Evolutionary conservation across 495 filamentous ascomycete species (phyloP).

Genomic region (Neurospora terricola): DNA sequence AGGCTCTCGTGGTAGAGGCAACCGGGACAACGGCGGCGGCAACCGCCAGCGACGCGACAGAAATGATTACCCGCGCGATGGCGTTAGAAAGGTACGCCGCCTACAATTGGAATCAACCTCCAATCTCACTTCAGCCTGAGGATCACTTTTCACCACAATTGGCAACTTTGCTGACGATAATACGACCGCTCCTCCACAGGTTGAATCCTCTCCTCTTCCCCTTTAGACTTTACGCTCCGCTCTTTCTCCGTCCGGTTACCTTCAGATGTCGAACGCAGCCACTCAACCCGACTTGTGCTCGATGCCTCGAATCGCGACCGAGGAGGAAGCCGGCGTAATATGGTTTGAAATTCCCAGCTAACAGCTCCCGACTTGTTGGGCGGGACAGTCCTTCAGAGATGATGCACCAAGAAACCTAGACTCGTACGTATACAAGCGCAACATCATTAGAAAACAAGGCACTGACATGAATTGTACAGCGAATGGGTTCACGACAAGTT

Average conservation of each 20-base stretch:
- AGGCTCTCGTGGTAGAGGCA: constrained; percentile 7
- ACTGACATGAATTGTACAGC: constrained; percentile 32
- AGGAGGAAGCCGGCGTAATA: constrained; percentile 11
- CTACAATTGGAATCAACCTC: not conserved
- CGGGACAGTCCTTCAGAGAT: constrained; percentile 38
- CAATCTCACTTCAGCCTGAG: not conserved
- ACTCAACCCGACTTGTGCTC: constrained; percentile 18
- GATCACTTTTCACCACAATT: not conserved
- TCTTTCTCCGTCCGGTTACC: constrained; percentile 11
- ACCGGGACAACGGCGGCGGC: constrained; percentile 21
- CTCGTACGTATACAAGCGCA: constrained; percentile 30
- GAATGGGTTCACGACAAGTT: constrained; percentile 91
- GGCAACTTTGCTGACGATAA: not conserved
- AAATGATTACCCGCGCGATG: constrained; percentile 57
- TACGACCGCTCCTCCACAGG: constrained; percentile 10
- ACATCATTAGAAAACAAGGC: constrained; percentile 2
- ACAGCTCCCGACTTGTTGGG: constrained; percentile 19
- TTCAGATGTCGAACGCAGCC: constrained; percentile 20
- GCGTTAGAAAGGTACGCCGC: constrained; percentile 65
- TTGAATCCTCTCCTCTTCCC: constrained; percentile 25
- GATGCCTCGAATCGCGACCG: constrained; percentile 22
- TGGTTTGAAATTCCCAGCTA: constrained; percentile 21
- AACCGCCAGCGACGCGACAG: constrained; percentile 47
- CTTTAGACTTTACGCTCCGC: constrained; percentile 7
- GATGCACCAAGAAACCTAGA: constrained; percentile 40